Conservation (phyloP, 1,284 basidiomycete species). For the Lignosus rhinocerotis region DNA sequence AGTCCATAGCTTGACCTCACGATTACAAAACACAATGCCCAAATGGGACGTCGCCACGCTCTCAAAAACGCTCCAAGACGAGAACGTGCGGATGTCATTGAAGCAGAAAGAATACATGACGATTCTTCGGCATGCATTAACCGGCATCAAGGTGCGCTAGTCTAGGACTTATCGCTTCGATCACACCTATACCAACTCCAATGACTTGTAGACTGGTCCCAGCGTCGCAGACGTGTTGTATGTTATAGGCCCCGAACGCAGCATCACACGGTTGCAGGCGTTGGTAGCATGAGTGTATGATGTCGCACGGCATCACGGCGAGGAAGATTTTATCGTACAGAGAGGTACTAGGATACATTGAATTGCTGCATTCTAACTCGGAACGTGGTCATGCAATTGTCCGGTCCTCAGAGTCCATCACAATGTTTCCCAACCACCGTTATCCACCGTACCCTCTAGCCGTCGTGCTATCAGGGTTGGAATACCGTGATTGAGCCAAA, state of each 20-base stretch:
- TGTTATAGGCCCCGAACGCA: conserved; percentile 42
- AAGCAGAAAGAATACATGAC: conserved; percentile 66
- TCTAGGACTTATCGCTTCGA: not conserved
- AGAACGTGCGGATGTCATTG: conserved; percentile 42
- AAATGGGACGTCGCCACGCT: conserved; percentile 34
- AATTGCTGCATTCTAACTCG: not conserved
- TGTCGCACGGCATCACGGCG: not conserved
- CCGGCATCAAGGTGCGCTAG: conserved; percentile 68
- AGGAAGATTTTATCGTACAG: not conserved
- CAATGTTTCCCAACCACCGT: conserved; percentile 90
- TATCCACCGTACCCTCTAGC: conserved; percentile 87
- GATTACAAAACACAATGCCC: conserved; percentile 6
- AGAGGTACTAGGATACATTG: conserved; percentile 3
- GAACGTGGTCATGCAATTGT: conserved; percentile 5
- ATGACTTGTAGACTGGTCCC: conserved; percentile 44
- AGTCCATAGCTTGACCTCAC: conserved; percentile 12
- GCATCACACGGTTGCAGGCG: conserved; percentile 32
- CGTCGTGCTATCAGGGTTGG: conserved; percentile 90
- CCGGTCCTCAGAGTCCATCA: conserved; percentile 34
- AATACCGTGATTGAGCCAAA: conserved; percentile 88
- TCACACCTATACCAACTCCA: not conserved
- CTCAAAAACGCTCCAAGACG: conserved; percentile 46
- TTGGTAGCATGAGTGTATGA: not conserved
- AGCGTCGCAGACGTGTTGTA: conserved; percentile 45
- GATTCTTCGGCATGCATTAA: conserved; percentile 74